Evolutionary conservation across 2,329 filamentous ascomycete genomes (phyloP).

Genomic region (Apiospora sp.): DNA sequence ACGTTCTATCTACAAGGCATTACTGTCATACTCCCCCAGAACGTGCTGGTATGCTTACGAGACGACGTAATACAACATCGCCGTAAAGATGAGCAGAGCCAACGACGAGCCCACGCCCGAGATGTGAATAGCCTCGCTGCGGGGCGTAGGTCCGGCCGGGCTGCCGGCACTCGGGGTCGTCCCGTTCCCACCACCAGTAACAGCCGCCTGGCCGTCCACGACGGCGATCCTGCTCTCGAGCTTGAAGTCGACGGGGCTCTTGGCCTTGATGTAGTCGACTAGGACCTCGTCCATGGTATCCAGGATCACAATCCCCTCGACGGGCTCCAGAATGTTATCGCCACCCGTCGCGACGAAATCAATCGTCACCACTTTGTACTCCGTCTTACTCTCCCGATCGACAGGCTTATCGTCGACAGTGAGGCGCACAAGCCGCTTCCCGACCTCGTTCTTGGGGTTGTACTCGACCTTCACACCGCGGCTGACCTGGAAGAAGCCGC

Average conservation of each 20-base stretch:
- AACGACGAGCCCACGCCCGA: not conserved
- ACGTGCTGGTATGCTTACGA: not conserved
- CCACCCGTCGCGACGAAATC: conserved; percentile 70
- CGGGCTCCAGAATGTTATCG: conserved; percentile 63
- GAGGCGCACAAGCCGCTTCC: conserved; percentile 60
- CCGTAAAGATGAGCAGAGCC: conserved; percentile 9
- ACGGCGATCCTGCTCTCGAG: conserved; percentile 56
- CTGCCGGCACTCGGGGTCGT: not conserved
- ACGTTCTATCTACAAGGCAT: not conserved
- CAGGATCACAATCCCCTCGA: conserved; percentile 48
- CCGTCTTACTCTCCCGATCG: conserved; percentile 45
- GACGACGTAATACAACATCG: conserved; percentile 11
- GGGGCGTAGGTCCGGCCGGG: not conserved
- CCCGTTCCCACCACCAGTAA: not conserved
- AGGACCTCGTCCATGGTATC: conserved; percentile 61
- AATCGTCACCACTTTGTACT: conserved; percentile 67
- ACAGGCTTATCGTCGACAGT: conserved; percentile 58
- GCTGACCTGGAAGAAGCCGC: conserved; percentile 69
- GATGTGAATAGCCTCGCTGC: not conserved
- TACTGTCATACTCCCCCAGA: not conserved
- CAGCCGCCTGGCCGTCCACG: conserved; percentile 34
- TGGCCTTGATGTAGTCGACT: conserved; percentile 54
- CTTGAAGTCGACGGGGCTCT: conserved; percentile 57
- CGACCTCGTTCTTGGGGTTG: conserved; percentile 58
- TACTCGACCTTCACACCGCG: conserved; percentile 64